phyloP scores from a whole-genome alignment of 164 flowering plant genomes.

The Kalanchoe fedtschenkoi region DNA sequence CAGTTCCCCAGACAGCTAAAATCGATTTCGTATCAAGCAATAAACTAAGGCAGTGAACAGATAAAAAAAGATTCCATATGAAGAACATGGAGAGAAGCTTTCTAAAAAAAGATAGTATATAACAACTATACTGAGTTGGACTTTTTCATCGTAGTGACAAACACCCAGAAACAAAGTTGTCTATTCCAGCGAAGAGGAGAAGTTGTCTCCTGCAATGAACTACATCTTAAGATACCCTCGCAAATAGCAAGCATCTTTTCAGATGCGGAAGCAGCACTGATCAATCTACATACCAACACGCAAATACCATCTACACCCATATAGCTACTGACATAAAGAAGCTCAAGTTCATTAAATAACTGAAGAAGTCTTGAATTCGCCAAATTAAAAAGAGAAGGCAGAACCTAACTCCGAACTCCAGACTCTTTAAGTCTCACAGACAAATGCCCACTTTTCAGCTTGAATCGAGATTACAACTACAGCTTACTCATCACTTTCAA shows the following conservation, averaged over 20 bases:
- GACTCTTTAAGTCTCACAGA: no score
- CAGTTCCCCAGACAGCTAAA: background rate
- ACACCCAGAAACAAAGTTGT: background rate
- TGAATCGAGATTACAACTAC: no score
- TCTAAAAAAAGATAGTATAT: background rate
- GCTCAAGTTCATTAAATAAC: background rate
- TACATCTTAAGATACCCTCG: no score
- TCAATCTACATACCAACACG: background rate
- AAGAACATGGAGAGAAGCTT: slow-evolving; percentile 1
- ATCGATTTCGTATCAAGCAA: background rate
- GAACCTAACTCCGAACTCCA: background rate
- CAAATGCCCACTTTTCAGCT: slow-evolving; percentile 29
- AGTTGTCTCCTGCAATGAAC: background rate
- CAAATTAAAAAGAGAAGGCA: background rate
- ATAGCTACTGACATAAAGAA: background rate
- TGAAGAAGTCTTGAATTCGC: background rate
- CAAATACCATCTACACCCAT: slow-evolving; percentile 17
- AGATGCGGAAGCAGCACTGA: background rate
- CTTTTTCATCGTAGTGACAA: background rate
- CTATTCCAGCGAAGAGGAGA: background rate
- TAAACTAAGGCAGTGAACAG: background rate
- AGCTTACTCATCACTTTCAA: no score
- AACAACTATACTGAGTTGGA: background rate
- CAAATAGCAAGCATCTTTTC: background rate
- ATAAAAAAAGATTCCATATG: background rate